These are phyloP conservation scores for Talinum fruticosum DNA, from an alignment of 148 eudicot genomes.

Conservation along the genomic window DNA sequence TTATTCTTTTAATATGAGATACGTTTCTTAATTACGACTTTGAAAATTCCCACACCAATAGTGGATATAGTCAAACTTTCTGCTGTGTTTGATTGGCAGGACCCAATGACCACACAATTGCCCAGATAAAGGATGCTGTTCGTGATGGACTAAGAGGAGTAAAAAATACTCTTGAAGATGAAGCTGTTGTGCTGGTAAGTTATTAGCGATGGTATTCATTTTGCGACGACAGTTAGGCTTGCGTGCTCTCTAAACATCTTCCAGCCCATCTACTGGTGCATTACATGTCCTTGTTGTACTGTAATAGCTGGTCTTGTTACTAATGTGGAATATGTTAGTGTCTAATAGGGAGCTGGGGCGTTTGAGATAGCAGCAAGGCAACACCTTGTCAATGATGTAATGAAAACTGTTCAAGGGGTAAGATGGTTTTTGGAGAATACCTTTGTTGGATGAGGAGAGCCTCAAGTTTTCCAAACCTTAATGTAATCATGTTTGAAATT, in stretches of 20 bases:
- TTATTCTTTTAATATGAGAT: no score
- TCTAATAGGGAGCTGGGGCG: slow-evolving; percentile 89
- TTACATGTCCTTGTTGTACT: not conserved
- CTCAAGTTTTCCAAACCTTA: not conserved
- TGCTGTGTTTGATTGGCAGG: slow-evolving; percentile 42
- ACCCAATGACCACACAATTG: slow-evolving; percentile 98
- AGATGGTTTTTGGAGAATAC: not conserved
- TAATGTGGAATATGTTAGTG: slow-evolving; percentile 10
- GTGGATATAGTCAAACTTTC: no score
- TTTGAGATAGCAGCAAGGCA: slow-evolving; percentile 98
- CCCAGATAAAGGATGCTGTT: slow-evolving; percentile 97
- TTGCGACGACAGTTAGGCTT: no score
- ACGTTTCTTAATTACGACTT: no score
- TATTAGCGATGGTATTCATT: no score
- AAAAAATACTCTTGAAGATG: slow-evolving; percentile 92
- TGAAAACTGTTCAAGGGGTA: slow-evolving; percentile 94
- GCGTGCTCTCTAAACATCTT: no score
- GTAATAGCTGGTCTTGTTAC: not conserved
- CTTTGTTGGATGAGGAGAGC: not conserved
- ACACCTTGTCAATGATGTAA: slow-evolving; percentile 77
- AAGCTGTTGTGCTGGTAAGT: slow-evolving; percentile 74
- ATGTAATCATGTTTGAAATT: slow-evolving; percentile 13
- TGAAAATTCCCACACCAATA: no score
- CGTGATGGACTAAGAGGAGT: slow-evolving; percentile 98
- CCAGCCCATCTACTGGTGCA: no score